Percentiles rank a stretch among this genome's conserved stretches.
Evolutionary conservation across 371 early-diverging fungal genomes (phyloP).

Genomic region (Mucor plumbeus): DNA sequence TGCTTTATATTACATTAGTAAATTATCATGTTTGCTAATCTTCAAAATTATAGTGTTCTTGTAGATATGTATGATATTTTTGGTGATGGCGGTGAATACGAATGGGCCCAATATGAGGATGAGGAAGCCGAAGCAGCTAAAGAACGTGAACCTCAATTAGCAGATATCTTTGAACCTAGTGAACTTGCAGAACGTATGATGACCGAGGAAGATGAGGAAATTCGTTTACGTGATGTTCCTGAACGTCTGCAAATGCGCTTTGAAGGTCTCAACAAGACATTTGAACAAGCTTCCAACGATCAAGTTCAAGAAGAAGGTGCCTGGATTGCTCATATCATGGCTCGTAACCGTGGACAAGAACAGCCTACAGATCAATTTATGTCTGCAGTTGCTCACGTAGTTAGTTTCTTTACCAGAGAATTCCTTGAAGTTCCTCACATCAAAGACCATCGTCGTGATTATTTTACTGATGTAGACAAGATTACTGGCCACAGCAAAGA

Average conservation of each 20-base stretch:
- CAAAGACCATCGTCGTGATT: slow-evolving; percentile 85
- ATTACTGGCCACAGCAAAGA: slow-evolving; percentile 48
- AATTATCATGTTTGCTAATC: neutral
- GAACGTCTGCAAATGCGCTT: slow-evolving; percentile 88
- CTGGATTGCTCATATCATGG: slow-evolving; percentile 61
- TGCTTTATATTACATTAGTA: slow-evolving; percentile 11
- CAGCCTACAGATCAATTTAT: slow-evolving; percentile 37
- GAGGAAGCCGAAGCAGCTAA: slow-evolving; percentile 26
- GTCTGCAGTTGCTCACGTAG: slow-evolving; percentile 52
- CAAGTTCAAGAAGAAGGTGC: slow-evolving; percentile 66
- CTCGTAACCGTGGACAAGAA: slow-evolving; percentile 28
- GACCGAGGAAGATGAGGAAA: slow-evolving; percentile 91
- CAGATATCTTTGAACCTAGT: slow-evolving; percentile 90
- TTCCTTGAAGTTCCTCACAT: slow-evolving; percentile 93
- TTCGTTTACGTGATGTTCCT: slow-evolving; percentile 88
- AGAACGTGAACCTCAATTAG: slow-evolving; percentile 64
- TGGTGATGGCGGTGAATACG: slow-evolving; percentile 91
- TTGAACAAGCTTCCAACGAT: slow-evolving; percentile 42
- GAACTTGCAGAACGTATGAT: slow-evolving; percentile 89
- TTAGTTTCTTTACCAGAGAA: slow-evolving; percentile 76
- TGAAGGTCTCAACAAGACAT: slow-evolving; percentile 50
- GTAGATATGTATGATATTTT: slow-evolving; percentile 88
- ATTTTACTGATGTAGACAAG: slow-evolving; percentile 61
- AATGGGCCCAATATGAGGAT: slow-evolving; percentile 73
- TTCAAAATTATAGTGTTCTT: slow-evolving; percentile 61